Evolutionary conservation across 805 yeast genomes (phyloP), one percentile per base, ranked within the genome.

Genomic region (Grigorovia yakushimaensis): DNA sequence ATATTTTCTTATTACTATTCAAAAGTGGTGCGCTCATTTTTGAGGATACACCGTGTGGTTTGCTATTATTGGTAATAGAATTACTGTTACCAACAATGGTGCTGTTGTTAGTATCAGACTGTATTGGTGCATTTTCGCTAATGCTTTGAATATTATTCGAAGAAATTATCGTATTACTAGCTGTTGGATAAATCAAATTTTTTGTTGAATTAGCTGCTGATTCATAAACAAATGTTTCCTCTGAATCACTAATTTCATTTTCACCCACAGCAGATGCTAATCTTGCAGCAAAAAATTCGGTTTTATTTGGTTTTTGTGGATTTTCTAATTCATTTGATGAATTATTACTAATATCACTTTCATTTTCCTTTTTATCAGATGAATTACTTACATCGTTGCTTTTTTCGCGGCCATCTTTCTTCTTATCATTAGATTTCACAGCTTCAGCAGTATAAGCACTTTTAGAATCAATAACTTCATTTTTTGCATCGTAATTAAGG

Each of bases 151-250:
- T 49, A 44, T 30, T 48, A 50, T 10, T 47, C 45, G 50, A 65
- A 54, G 57, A 69, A 15, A 59, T 40, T 8, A 49, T 50, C 37
- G 38, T 23, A 10, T n/a, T 23, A 33, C 37, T 46, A n/a, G 51
- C 19, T 33, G 47, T 55, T 20, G 58, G 56, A 19, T 47, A 50
- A 17, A 53, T 52, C 10, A 48, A 50, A 44, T 58, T 59, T 30
- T 59, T 60, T 13, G 61, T 59, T 3, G 67, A 62, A 36, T 60
- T 61, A 6, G 66, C 64, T 4, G 67, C 62, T 15, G 66, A 61
- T 58, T 89, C 97, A 63, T 91, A 91, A n/a, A 91, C 96, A 72
- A 93, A 91, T 1, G 95, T 88, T 63, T 93, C 98, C 55, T 89
- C 96, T 22, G 88, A 80, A 62, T 89, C 97, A 33, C 89, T 82